Conservation (phyloP, 805 yeast species). For the Metschnikowia borealis region DNA sequence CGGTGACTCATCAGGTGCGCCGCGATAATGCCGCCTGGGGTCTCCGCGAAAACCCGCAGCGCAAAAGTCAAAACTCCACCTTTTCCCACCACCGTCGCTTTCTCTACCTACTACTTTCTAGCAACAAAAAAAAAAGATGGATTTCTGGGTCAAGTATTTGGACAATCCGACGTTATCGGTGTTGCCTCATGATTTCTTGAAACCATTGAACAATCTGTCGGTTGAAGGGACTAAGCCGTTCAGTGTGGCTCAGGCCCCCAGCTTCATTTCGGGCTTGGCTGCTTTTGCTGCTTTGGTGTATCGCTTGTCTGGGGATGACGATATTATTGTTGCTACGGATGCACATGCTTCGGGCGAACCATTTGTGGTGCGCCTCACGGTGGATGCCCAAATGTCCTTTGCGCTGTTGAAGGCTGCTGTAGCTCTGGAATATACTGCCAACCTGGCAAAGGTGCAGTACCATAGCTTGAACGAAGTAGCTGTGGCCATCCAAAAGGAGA, state of each 20-base stretch:
- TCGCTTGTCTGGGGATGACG: slow-evolving; percentile 91
- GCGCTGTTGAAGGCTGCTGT: slow-evolving; percentile 47
- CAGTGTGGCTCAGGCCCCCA: slow-evolving; percentile 11
- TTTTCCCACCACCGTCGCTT: background rate
- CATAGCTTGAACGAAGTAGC: slow-evolving; percentile 53
- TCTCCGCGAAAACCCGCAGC: slow-evolving; percentile 3
- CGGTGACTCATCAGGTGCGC: slow-evolving; percentile 10
- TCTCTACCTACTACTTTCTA: background rate
- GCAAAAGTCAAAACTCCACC: background rate
- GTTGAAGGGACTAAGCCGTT: slow-evolving; percentile 56
- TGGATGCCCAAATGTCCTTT: slow-evolving; percentile 56
- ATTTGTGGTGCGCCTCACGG: slow-evolving; percentile 58
- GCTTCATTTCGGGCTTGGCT: slow-evolving; percentile 56
- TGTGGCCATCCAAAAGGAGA: slow-evolving; percentile 43
- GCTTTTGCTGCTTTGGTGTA: slow-evolving; percentile 66
- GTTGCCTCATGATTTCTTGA: slow-evolving; percentile 81
- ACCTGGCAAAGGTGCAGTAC: slow-evolving; percentile 38
- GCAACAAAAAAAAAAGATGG: slow-evolving; percentile 8
- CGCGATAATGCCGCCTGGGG: background rate
- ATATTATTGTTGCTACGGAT: slow-evolving; percentile 79
- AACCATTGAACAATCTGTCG: slow-evolving; percentile 65
- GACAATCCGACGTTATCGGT: slow-evolving; percentile 82
- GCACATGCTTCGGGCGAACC: slow-evolving; percentile 35
- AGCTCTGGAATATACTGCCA: slow-evolving; percentile 35
- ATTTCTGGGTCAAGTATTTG: slow-evolving; percentile 59